These are phyloP conservation scores for Alternaria brassicae DNA, from an alignment of 2,329 filamentous ascomycete genomes.

Conservation along the genomic window DNA sequence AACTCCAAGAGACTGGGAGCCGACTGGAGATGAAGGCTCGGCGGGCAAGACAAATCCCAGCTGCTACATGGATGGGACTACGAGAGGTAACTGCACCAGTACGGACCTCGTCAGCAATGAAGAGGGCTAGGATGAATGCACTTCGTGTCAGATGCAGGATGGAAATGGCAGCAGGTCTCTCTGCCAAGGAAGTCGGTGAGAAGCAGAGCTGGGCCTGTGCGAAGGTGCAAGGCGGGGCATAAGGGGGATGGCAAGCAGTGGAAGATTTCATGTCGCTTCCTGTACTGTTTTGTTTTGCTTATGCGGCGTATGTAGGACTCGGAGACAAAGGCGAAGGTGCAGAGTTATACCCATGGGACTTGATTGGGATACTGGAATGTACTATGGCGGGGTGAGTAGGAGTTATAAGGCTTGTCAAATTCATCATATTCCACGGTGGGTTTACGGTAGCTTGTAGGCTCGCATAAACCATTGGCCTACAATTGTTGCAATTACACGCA, in stretches of 20 bases:
- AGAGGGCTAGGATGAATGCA: conserved; percentile 41
- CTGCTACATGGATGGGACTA: conserved; percentile 31
- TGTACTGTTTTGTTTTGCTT: conserved; percentile 8
- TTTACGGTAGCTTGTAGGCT: neutral
- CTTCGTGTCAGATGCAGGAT: conserved; percentile 37
- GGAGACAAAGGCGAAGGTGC: conserved; percentile 6
- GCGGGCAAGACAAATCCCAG: conserved; percentile 27
- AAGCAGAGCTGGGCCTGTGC: conserved; percentile 36
- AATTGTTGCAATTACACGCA: neutral
- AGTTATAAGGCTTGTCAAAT: conserved; percentile 7
- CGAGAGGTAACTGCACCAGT: conserved; percentile 36
- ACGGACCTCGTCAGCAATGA: conserved; percentile 35
- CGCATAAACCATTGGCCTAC: neutral
- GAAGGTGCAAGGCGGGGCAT: conserved; percentile 15
- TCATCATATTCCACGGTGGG: conserved; percentile 1
- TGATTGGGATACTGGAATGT: conserved; percentile 12
- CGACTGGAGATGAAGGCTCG: conserved; percentile 9
- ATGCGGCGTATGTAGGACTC: conserved; percentile 27
- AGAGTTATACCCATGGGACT: conserved; percentile 20
- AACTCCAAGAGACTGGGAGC: conserved; percentile 18
- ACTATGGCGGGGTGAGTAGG: conserved; percentile 11
- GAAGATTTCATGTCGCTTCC: conserved; percentile 1
- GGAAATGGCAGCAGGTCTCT: conserved; percentile 30
- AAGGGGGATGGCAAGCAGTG: neutral
- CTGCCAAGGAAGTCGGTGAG: conserved; percentile 12